Evolutionary conservation across 148 eudicot species (phyloP), one percentile per base, ranked within the genome.

Genomic region (Bassia scoparia): DNA sequence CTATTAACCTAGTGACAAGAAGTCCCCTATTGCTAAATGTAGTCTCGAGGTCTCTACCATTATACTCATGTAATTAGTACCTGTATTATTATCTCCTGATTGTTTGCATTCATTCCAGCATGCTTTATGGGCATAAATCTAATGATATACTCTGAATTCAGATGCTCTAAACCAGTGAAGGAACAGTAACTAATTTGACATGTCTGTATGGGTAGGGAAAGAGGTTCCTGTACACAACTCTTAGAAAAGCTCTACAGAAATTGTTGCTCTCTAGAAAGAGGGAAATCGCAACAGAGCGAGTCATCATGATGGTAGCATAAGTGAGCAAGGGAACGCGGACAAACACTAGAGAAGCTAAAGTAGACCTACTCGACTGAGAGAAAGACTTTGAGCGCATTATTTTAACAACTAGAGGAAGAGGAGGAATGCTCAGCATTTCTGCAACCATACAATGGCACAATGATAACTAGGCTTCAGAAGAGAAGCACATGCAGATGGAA

Each of bases 381-480:
- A 53, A 92, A 96, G 75, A 84, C 88, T 10, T 73, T 92, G 54
- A 84, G 84, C 14, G 86, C 82, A 9, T 62, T 89, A 68, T 92
- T 88, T 49, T 38, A 74, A 0, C 97, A 96, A 67, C 78, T 96
- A 43, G 99, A 96, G 79, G 97, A 92, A 75, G 99, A 96, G n/a
- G 81, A 78, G 99, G 38, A 92, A 80, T 79, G 97, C 66, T 81
- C 92, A 43, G 97, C 97, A 75, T 92, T 23, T 95, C 99, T 68
- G 92, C 99, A 90, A 69, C 67, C 89, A 96, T 49, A 92, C 99
- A 5, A 83, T 96, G 96, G 99, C 99, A n/a, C n/a, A n/a, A 96
- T 96, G 99, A 96, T 96, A 48, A 92, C 86, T 62, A 83, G 97
- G 78, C 94, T 96, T 69, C 99, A 67, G 97, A 96, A 69, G 99